Evolutionary conservation across 805 yeast species (phyloP).

Genomic region (Saccharomycopsis capsularis): DNA sequence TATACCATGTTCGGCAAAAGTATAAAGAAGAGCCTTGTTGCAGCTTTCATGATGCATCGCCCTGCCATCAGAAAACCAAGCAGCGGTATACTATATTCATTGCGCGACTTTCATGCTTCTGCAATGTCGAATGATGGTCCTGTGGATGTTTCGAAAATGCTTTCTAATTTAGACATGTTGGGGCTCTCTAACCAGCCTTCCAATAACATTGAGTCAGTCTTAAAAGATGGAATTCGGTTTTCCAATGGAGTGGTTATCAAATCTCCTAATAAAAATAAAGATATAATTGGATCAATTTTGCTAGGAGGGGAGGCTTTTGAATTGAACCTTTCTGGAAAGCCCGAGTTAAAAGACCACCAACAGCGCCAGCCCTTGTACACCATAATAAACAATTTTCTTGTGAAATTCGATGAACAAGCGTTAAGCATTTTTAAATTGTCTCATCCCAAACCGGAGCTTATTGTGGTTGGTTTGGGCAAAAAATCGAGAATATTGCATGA

Average conservation of each 20-base stretch:
- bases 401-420: slow-evolving; percentile 41
- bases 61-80: no score
- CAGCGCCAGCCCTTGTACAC: slow-evolving; percentile 17
- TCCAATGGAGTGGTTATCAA: slow-evolving; percentile 44
- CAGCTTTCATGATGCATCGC: no score
- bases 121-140: neutral
- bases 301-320: slow-evolving; percentile 56
- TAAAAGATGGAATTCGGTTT: slow-evolving; percentile 52
- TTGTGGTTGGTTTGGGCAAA: slow-evolving; percentile 66
- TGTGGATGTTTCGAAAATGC: slow-evolving; percentile 21
- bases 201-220: slow-evolving; percentile 45
- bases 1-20: no score
- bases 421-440: slow-evolving; percentile 45
- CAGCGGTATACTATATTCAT: no score
- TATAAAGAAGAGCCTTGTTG: no score
- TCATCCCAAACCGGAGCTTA: slow-evolving; percentile 71
- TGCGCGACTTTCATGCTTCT: neutral
- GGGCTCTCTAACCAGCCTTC: slow-evolving; percentile 37
- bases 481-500: slow-evolving; percentile 57
- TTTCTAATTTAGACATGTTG: slow-evolving; percentile 40
- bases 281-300: slow-evolving; percentile 41
- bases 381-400: slow-evolving; percentile 48
- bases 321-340: slow-evolving; percentile 35
- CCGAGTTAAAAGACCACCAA: neutral
- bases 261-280: slow-evolving; percentile 34